phyloP scores from a whole-genome alignment of 1,139 yeast genomes.

The Magnusiomyces suaveolens region DNA sequence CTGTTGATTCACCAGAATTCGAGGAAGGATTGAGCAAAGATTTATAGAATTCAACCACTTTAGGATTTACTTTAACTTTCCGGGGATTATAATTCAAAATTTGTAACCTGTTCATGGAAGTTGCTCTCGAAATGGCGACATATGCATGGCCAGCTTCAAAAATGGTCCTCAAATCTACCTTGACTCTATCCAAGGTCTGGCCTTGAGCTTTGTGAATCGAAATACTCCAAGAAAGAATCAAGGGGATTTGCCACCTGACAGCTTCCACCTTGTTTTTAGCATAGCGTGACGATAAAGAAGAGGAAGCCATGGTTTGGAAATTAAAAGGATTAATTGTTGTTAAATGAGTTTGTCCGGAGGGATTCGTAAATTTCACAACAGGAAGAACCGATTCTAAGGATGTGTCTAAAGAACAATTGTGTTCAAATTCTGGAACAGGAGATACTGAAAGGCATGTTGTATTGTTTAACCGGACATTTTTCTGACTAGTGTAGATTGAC shows the following conservation, averaged over 20 bases:
- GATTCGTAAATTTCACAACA: neutral
- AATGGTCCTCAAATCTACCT: constrained; percentile 64
- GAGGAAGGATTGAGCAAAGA: constrained; percentile 3
- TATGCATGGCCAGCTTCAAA: constrained; percentile 95
- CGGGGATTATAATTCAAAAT: constrained; percentile 55
- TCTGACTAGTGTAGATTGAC: neutral
- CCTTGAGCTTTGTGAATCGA: constrained; percentile 97
- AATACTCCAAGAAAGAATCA: constrained; percentile 88
- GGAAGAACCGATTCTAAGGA: neutral
- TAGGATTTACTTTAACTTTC: constrained; percentile 52
- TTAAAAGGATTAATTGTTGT: constrained; percentile 8
- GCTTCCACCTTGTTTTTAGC: constrained; percentile 40
- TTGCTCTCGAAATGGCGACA: constrained; percentile 84
- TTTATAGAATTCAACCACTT: constrained; percentile 53
- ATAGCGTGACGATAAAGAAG: constrained; percentile 51
- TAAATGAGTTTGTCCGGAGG: constrained; percentile 28
- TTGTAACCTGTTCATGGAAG: constrained; percentile 66
- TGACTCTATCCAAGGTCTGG: constrained; percentile 74
- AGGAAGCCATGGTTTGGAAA: constrained; percentile 53
- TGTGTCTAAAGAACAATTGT: neutral
- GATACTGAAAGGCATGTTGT: neutral
- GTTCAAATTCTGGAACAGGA: neutral
- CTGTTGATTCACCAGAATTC: neutral
- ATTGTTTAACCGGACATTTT: neutral
- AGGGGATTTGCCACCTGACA: constrained; percentile 57